Percentiles rank a stretch among this genome's conserved stretches.
Conservation (phyloP, 2,329 filamentous ascomycete genomes). For the Colletotrichum lindemuthianum region DNA sequence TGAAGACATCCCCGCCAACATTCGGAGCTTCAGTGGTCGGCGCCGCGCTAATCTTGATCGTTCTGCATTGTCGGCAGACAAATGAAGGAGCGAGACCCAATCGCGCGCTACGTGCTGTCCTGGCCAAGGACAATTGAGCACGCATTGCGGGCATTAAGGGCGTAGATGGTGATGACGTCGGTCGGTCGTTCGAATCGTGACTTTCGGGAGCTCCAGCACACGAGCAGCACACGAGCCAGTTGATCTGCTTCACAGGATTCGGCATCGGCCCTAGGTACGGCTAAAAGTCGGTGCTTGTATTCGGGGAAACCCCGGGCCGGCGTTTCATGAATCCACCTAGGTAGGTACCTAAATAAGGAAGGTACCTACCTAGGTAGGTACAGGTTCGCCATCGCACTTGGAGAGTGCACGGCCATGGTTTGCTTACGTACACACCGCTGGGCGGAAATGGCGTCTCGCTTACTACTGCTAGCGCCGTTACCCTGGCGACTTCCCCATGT, state of each 20-base stretch:
- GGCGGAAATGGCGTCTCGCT: neutral
- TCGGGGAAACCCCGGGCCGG: neutral
- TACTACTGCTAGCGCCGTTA: slow-evolving; percentile 6
- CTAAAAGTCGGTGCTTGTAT: slow-evolving; percentile 22
- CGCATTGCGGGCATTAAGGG: slow-evolving; percentile 49
- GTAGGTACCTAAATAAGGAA: too few species aligned
- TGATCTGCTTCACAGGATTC: neutral
- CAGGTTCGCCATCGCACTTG: neutral
- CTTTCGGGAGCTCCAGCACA: slow-evolving; percentile 15
- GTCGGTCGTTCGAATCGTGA: slow-evolving; percentile 20
- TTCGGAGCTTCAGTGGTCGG: slow-evolving; percentile 66
- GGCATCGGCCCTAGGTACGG: slow-evolving; percentile 18
- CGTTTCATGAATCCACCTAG: neutral
- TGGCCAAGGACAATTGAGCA: slow-evolving; percentile 52
- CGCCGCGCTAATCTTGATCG: slow-evolving; percentile 71
- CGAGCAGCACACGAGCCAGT: too few species aligned
- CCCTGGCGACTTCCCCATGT: slow-evolving; percentile 21
- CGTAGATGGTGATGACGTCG: slow-evolving; percentile 29
- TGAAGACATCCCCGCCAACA: slow-evolving; percentile 65
- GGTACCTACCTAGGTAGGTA: neutral
- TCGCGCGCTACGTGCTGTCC: slow-evolving; percentile 47
- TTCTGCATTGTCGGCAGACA: slow-evolving; percentile 66
- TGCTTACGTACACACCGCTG: neutral
- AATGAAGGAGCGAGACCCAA: slow-evolving; percentile 44
- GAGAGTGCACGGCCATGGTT: too few species aligned